Evolutionary conservation across 2,329 filamentous ascomycete genomes (phyloP), one percentile per base, ranked within the genome.

Genomic region (Microsporum audouinii): DNA sequence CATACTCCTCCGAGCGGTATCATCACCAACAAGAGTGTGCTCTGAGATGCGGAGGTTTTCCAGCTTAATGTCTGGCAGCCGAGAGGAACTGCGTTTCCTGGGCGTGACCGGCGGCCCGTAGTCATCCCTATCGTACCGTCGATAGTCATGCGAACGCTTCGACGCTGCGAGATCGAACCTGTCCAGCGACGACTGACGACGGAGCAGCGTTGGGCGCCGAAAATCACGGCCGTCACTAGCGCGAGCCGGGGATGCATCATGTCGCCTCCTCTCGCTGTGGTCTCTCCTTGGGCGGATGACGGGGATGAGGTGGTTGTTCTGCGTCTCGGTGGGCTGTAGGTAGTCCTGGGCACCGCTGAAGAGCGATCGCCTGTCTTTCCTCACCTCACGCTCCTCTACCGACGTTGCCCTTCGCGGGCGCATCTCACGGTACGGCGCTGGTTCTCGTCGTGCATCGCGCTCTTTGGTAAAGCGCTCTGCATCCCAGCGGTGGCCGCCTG

Each of bases 171-270:
- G 85, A 73, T 96, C 91, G 70, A 90, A 96, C 0, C 88, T 95
- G 72, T 96, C 91, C 43, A 96, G 80, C 59, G 90, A 95, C 12
- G 90, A 95, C 72, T 95, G 91, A 49, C 91, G 84, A 62, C 91
- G 84, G 58, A 94, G 70, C 65, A 91, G 80, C 34, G 80, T 79
- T 1, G 90, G 91, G 33, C 55, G 55, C n/a, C 38, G 33, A 41
- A 41, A 41, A 4, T 23, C 34, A 60, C 60, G 43, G 17, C 43
- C 53, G 29, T 56, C 39, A 10, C 53, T 57, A 27, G 58, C 39
- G 27, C 55, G 62, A 47, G 39, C 43, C 27, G 39, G 59, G 49
- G 38, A 45, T 29, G 27, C 4, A 5, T 45, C 59, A 43, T 56
- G 34, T 33, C 29, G 29, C 29, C 33, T 55, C 23, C 27, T 23